Conservation (phyloP, 2,329 filamentous ascomycete species). For the Chlorencoelia australis region DNA sequence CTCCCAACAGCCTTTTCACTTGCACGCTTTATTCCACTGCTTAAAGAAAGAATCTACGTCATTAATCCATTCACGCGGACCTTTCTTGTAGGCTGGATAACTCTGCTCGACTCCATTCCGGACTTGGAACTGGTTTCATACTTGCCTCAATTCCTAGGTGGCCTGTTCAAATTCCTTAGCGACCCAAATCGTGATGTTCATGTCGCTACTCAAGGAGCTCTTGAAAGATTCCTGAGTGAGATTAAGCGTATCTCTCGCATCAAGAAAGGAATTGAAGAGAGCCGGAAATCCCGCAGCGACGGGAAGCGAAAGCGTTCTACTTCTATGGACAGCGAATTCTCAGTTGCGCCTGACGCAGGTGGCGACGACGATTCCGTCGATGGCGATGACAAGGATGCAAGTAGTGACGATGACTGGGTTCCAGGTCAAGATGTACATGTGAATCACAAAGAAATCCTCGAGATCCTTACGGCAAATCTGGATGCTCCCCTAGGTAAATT, state of each 20-base stretch:
- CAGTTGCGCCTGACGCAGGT: conserved; percentile 43
- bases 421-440: conserved; percentile 95
- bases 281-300: conserved; percentile 53
- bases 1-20: conserved; percentile 86
- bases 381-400: conserved; percentile 47
- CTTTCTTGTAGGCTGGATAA: conserved; percentile 95
- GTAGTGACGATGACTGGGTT: conserved; percentile 86
- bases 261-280: conserved; percentile 86
- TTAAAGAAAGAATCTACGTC: conserved; percentile 90
- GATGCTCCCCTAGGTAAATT: conserved; percentile 67
- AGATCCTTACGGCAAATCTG: conserved; percentile 83
- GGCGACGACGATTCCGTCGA: conserved; percentile 49
- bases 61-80: conserved; percentile 90
- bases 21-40: conserved; percentile 77
- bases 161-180: conserved; percentile 82
- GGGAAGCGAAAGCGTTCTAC: conserved; percentile 60
- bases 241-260: conserved; percentile 91
- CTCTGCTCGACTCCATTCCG: conserved; percentile 86
- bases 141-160: conserved; percentile 82
- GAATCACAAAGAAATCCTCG: conserved; percentile 82
- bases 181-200: conserved; percentile 92
- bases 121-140: conserved; percentile 91
- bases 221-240: conserved; percentile 85
- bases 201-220: conserved; percentile 75
- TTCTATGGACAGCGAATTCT: conserved; percentile 55